These are phyloP conservation scores for Aspergillus nanangensis DNA, from an alignment of 495 filamentous ascomycete genomes.

Conservation along the genomic window DNA sequence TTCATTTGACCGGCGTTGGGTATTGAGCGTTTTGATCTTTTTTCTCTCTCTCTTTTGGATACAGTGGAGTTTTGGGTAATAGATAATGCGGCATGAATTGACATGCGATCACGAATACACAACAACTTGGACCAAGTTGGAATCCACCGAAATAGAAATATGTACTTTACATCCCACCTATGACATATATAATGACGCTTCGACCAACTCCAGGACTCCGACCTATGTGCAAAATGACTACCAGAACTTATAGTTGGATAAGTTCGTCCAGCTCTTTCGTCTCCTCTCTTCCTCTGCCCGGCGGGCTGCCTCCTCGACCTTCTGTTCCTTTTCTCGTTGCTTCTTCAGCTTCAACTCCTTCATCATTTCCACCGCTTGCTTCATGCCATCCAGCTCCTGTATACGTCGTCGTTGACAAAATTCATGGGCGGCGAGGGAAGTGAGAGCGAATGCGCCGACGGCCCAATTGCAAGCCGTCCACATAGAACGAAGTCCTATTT, in stretches of 20 bases:
- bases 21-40: neutral
- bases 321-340: slow-evolving; percentile 60
- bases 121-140: slow-evolving; percentile 7
- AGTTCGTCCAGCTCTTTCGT: slow-evolving; percentile 51
- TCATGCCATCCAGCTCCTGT: slow-evolving; percentile 72
- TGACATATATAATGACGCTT: slow-evolving; percentile 30
- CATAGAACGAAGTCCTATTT: slow-evolving; percentile 37
- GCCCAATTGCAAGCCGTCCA: slow-evolving; percentile 75
- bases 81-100: slow-evolving; percentile 10
- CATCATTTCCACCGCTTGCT: slow-evolving; percentile 74
- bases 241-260: slow-evolving; percentile 48
- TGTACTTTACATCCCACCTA: slow-evolving; percentile 17
- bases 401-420: slow-evolving; percentile 69
- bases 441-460: slow-evolving; percentile 64
- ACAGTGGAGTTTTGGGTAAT: neutral
- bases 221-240: slow-evolving; percentile 21
- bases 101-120: slow-evolving; percentile 4
- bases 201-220: slow-evolving; percentile 36
- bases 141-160: slow-evolving; percentile 12
- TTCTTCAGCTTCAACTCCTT: slow-evolving; percentile 65
- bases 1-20: neutral
- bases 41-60: neutral
- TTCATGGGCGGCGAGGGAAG: slow-evolving; percentile 66
- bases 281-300: slow-evolving; percentile 44
- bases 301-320: slow-evolving; percentile 39